Base-by-base conservation (phyloP, 1,284 basidiomycete genomes). In the Marasmius sp. region DNA sequence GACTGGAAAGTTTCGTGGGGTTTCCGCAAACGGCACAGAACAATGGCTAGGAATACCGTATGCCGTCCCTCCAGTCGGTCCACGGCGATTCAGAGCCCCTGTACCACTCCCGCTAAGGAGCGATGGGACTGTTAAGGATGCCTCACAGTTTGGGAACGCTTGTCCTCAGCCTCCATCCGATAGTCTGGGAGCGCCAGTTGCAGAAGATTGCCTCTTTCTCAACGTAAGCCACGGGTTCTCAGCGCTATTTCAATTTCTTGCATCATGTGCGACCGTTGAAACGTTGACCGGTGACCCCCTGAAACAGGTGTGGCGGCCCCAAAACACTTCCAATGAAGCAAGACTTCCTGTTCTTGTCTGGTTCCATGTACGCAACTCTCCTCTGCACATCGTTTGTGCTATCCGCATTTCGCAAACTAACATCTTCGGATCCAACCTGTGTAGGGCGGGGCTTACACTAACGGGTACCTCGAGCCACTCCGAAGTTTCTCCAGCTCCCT, bases 31-130 rank as follows among this genome's bases (percentile, higher is more conserved):
- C 61, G 79, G 77, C 11, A 80, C 79, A 5, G 83, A 86, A 60
- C 73, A 71, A 63, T 87, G 83, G 80, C 76, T 89, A 3, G 88
- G 88, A 1, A 84, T 93, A 51, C 89, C 87, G 0, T 92, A 83
- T 65, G 88, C 86, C 16, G 74, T 84, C 62, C 79, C 88, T 22
- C 89, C 87, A 0, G 67, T 82, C 5, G 85, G 85, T 0, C 36
- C 64, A 6, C 73, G 85, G 20, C 80, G 87, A 7, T 88, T 88
- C 76, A 83, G 81, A 64, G 80, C 84, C 33, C 89, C 91, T 1
- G 73, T 82, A 0, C 73, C 85, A 88, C 68, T 72, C 70, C 10
- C 69, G 67, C 9, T 66, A 64, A 18, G 11, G 34, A 37, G 14
- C 20, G 52, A 75, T 6, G 54, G 38, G 6, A 71, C 64, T 0